Evolutionary conservation across 139 green algal genomes (phyloP).

Genomic region (Picochlorum costavermella): DNA sequence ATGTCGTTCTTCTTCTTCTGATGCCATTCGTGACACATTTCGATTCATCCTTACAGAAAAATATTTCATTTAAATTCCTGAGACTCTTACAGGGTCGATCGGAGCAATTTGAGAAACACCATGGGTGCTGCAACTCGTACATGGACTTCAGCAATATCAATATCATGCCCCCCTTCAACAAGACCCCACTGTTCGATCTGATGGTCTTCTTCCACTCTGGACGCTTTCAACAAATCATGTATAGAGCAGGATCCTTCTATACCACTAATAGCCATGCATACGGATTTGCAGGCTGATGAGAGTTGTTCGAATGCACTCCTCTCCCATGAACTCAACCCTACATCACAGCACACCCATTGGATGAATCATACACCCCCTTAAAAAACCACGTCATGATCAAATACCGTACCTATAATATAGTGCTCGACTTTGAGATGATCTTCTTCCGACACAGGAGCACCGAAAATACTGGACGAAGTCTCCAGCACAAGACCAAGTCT

Average conservation of each 20-base stretch:
- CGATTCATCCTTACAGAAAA: background rate
- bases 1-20: background rate
- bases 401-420: conserved; percentile 26
- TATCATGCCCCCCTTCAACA: conserved; percentile 95
- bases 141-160: conserved; percentile 74
- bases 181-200: conserved; percentile 83
- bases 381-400: no score
- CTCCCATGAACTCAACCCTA: conserved; percentile 55
- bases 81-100: conserved; percentile 3
- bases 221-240: conserved; percentile 40
- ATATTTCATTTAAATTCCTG: conserved; percentile 10
- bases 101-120: conserved; percentile 65
- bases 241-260: conserved; percentile 47
- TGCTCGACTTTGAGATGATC: conserved; percentile 22
- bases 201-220: conserved; percentile 71
- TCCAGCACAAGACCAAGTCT: conserved; percentile 45
- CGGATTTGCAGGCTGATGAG: conserved; percentile 62
- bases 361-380: background rate
- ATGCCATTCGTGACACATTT: no score
- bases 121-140: conserved; percentile 64
- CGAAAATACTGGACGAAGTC: conserved; percentile 50
- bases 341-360: background rate
- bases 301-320: conserved; percentile 69
- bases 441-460: conserved; percentile 35
- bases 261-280: conserved; percentile 71